Evolutionary conservation across 805 yeast species (phyloP).

Genomic region (Candida sphagnicola): DNA sequence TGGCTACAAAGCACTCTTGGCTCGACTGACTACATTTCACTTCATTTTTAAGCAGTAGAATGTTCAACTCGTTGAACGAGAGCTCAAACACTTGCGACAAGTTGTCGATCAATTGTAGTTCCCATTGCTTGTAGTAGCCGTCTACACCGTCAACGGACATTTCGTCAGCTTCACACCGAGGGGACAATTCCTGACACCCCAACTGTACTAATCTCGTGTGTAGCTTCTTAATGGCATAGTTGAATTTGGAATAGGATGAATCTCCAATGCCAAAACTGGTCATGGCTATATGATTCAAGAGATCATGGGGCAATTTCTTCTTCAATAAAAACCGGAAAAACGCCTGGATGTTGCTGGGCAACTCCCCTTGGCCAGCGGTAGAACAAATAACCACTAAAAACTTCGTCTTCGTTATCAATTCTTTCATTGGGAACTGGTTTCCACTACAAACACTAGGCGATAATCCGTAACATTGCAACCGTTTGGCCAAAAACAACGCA

Average conservation of each 20-base stretch:
- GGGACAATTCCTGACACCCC: slow-evolving; percentile 71
- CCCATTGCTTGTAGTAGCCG: slow-evolving; percentile 75
- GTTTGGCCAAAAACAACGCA: slow-evolving; percentile 59
- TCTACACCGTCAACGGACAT: slow-evolving; percentile 76
- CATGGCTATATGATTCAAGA: slow-evolving; percentile 58
- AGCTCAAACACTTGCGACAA: slow-evolving; percentile 17
- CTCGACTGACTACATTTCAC: slow-evolving; percentile 9
- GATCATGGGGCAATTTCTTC: slow-evolving; percentile 54
- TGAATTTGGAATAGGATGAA: slow-evolving; percentile 83
- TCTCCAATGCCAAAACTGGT: slow-evolving; percentile 92
- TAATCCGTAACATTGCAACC: slow-evolving; percentile 52
- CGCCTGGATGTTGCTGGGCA: slow-evolving; percentile 71
- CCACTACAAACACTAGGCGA: slow-evolving; percentile 47
- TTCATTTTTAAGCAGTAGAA: slow-evolving; percentile 24
- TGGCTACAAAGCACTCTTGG: slow-evolving; percentile 10
- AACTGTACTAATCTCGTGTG: slow-evolving; percentile 75
- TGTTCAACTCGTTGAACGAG: slow-evolving; percentile 20
- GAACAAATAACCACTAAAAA: slow-evolving; percentile 63
- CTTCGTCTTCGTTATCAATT: slow-evolving; percentile 44
- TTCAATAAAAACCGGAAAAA: slow-evolving; percentile 74
- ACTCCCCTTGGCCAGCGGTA: slow-evolving; percentile 93
- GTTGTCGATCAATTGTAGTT: slow-evolving; percentile 38
- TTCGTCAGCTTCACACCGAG: slow-evolving; percentile 88
- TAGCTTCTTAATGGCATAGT: slow-evolving; percentile 81
- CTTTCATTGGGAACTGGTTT: slow-evolving; percentile 57